A percentile compares a stretch with the other conserved stretches of the same genome.
phyloP scores from a whole-genome alignment of 768 basidiomycete genomes.

The Lentinula aciculospora region DNA sequence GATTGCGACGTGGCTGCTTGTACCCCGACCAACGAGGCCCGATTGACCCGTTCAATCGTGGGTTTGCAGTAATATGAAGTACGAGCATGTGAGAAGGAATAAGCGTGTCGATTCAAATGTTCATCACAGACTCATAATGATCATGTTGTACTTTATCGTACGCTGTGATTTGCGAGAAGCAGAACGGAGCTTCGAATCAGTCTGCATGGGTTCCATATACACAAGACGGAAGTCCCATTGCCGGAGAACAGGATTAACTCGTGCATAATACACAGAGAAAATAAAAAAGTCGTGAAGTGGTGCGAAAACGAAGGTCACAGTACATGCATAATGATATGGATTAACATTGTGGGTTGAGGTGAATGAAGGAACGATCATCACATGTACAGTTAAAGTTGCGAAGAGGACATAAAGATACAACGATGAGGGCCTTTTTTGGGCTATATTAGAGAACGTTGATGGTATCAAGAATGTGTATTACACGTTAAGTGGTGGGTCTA shows the following conservation, averaged over 20 bases:
- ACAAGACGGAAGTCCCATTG: neutral
- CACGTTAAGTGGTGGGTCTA: neutral
- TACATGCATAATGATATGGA: neutral
- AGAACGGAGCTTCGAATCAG: no score
- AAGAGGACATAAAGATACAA: neutral
- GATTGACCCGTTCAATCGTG: neutral
- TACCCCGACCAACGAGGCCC: constrained; percentile 24
- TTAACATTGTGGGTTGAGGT: no score
- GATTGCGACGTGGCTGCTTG: constrained; percentile 50
- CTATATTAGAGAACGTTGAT: neutral
- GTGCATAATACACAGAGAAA: neutral
- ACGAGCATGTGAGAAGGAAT: neutral
- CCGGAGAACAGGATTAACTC: neutral
- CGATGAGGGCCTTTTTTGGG: neutral
- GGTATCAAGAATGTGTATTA: neutral
- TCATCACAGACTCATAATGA: neutral
- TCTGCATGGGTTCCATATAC: neutral
- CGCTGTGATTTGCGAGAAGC: no score
- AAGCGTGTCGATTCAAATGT: neutral
- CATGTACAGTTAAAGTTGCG: neutral
- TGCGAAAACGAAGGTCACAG: neutral
- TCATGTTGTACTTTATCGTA: neutral
- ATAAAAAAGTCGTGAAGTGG: no score
- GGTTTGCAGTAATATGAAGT: neutral
- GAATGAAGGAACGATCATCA: neutral